These are phyloP conservation scores for Pinus tabuliformis DNA, from an alignment of 75 land plant species.

Conservation along the genomic window DNA sequence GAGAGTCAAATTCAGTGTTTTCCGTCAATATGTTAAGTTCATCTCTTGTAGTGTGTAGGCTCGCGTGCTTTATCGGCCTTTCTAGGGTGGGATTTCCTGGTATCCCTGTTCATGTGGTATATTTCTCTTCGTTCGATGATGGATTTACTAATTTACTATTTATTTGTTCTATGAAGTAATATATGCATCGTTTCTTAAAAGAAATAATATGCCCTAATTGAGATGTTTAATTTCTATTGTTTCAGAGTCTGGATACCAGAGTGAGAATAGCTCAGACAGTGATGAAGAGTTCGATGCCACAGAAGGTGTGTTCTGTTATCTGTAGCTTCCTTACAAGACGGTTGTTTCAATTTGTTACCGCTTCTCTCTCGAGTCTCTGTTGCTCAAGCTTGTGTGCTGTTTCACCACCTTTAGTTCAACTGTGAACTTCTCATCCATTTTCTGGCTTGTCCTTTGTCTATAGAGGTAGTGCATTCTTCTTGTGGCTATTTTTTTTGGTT, in stretches of 20 bases:
- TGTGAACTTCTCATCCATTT: neutral
- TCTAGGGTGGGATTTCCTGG: no score
- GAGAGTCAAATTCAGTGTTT: no score
- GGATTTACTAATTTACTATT: no score
- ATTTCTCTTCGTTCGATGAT: no score
- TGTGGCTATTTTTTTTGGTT: no score
- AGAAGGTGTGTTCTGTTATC: neutral
- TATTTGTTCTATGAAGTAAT: no score
- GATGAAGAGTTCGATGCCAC: neutral
- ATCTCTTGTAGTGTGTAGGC: no score
- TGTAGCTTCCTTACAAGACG: neutral
- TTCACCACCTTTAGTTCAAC: neutral
- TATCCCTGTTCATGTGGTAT: no score
- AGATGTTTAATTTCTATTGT: neutral
- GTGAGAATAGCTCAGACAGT: conserved; percentile 2
- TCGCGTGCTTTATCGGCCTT: no score
- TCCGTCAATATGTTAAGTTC: no score
- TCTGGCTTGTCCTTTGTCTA: neutral
- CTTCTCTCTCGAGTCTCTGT: neutral
- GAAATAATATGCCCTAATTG: neutral
- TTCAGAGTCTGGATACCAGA: conserved; percentile 5
- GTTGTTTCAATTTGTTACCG: neutral
- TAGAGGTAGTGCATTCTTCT: neutral
- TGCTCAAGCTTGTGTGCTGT: neutral
- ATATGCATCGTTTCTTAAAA: no score